A percentile compares a stretch with the other conserved stretches of the same genome.
These are phyloP conservation scores for Fusarium drepaniforme DNA, from an alignment of 2,329 filamentous ascomycete species.

Conservation along the genomic window DNA sequence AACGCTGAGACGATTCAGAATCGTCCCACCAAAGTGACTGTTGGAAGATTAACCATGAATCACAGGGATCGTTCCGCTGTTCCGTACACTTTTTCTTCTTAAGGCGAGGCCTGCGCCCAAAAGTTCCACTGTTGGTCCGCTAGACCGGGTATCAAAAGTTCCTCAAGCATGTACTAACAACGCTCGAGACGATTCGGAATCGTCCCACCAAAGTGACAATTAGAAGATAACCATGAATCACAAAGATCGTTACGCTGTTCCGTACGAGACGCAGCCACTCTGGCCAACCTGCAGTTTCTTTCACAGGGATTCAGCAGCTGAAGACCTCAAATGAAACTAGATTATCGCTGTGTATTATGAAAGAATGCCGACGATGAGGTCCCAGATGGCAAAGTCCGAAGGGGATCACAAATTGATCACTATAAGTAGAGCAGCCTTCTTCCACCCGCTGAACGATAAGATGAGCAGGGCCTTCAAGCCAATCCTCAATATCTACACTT, in stretches of 20 bases:
- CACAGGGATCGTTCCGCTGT: neutral
- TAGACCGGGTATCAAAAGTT: neutral
- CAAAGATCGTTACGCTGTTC: neutral
- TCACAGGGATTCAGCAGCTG: neutral
- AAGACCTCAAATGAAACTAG: neutral
- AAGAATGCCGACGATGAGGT: neutral
- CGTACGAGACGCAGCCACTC: neutral
- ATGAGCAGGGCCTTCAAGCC: neutral
- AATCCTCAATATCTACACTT: neutral
- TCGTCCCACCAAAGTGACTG: neutral
- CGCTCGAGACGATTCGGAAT: neutral
- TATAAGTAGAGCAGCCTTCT: neutral
- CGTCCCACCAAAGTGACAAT: neutral
- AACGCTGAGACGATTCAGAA: neutral
- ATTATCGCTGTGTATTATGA: neutral
- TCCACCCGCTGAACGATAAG: neutral
- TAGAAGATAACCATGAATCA: neutral
- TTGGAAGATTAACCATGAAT: neutral
- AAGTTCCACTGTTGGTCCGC: neutral
- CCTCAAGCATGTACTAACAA: neutral
- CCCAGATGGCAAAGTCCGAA: neutral
- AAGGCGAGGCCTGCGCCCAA: neutral
- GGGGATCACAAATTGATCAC: neutral
- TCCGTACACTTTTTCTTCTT: neutral
- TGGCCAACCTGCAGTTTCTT: neutral